phyloP scores from a whole-genome alignment of 352 stramenopile genomes.

The Globisporangium parvum region DNA sequence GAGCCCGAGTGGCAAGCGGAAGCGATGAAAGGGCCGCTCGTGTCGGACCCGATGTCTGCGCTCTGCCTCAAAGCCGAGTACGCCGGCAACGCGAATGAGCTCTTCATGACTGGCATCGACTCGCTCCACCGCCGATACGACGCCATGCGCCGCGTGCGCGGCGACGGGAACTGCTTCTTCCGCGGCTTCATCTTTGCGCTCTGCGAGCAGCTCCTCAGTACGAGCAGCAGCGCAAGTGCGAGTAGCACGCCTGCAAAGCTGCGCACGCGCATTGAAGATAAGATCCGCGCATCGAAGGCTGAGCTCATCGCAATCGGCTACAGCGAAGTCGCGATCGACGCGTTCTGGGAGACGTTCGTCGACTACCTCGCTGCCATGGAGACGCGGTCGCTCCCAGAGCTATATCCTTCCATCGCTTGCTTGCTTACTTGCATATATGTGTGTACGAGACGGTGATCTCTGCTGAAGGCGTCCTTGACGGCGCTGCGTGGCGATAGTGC shows the following conservation, averaged over 20 bases:
- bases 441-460: not conserved
- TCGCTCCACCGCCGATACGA: slow-evolving; percentile 61
- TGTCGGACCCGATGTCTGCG: slow-evolving; percentile 53
- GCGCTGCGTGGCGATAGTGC: slow-evolving; percentile 17
- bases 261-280: slow-evolving; percentile 39
- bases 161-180: slow-evolving; percentile 92
- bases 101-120: slow-evolving; percentile 71
- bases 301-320: slow-evolving; percentile 84
- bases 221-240: not conserved
- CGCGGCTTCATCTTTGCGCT: slow-evolving; percentile 86
- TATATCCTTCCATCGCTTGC: slow-evolving; percentile 20
- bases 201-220: slow-evolving; percentile 64
- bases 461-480: slow-evolving; percentile 19
- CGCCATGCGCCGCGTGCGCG: slow-evolving; percentile 74
- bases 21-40: slow-evolving; percentile 22
- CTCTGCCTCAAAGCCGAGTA: slow-evolving; percentile 65
- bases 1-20: slow-evolving; percentile 6
- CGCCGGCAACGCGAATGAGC: slow-evolving; percentile 58
- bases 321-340: slow-evolving; percentile 89
- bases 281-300: slow-evolving; percentile 60
- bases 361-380: slow-evolving; percentile 84
- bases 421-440: slow-evolving; percentile 14
- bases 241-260: slow-evolving; percentile 18
- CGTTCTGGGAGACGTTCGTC: slow-evolving; percentile 92
- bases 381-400: slow-evolving; percentile 54